Base-by-base conservation (phyloP, 306 rosid species). In the Vicia faba region DNA sequence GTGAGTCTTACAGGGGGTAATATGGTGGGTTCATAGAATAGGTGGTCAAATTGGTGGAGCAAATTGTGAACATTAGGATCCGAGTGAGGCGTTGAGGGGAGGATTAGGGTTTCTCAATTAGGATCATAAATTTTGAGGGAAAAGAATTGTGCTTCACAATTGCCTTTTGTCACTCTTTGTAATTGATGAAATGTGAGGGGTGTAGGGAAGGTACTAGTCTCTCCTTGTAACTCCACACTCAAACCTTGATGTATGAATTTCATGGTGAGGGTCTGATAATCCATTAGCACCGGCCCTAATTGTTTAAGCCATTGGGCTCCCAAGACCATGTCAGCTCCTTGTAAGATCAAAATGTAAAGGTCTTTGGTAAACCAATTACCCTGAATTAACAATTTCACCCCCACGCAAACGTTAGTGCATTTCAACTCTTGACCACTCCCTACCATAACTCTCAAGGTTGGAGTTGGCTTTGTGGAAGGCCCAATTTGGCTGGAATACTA, bases 131-230 rank as follows among this genome's bases (percentile, higher is more conserved):
- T n/a, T n/a, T n/a, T n/a, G n/a, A n/a, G n/a, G n/a, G n/a, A n/a
- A n/a, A n/a, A n/a, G n/a, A n/a, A n/a, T n/a, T n/a, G n/a, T n/a
- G n/a, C n/a, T n/a, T n/a, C n/a, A n/a, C n/a, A 4, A 26, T 2
- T 26, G 3, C 0, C 3, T 2, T 26, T 26, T 26, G 25, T 23
- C 2, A 2, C 2, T 1, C 25, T 23, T 23, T 2, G 2, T 1
- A 2, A 2, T 23, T 23, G 25, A n/a, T n/a, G 1, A 2, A 23
- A 1, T 1, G 25, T 1, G 1, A 2, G 2, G 2, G 1, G 1
- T 23, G 25, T 23, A 2, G 2, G 2, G 2, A 2, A 2, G 2
- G 2, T 23, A 2, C 2, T 1, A 23, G 25, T 2, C 2, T 2
- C 1, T 23, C 25, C 25, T 23, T 23, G 25, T 23, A 23, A 23